phyloP scores from a whole-genome alignment of 495 filamentous ascomycete species.

The Gamarada debralockiae region DNA sequence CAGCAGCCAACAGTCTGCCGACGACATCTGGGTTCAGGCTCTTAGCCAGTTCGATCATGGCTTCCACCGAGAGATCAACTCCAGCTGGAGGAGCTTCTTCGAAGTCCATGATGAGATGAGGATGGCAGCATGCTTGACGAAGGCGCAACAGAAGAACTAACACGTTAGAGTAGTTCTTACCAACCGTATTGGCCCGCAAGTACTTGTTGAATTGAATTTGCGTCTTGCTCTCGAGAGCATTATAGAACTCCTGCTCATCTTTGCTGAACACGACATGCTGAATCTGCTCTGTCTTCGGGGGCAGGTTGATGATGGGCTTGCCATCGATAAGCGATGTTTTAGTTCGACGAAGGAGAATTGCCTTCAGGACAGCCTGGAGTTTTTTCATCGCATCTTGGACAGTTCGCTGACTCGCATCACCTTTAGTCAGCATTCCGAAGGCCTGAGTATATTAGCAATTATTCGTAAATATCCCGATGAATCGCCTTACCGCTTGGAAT shows the following conservation, averaged over 20 bases:
- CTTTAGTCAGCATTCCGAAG: constrained; percentile 32
- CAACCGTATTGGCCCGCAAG: constrained; percentile 64
- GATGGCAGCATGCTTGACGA: constrained; percentile 90
- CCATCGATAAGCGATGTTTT: constrained; percentile 85
- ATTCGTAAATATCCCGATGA: background rate
- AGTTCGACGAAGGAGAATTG: constrained; percentile 79
- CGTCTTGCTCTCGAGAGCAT: constrained; percentile 61
- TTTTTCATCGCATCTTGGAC: constrained; percentile 58
- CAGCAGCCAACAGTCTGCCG: constrained; percentile 56
- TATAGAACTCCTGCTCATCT: constrained; percentile 71
- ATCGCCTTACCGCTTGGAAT: constrained; percentile 44
- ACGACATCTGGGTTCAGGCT: constrained; percentile 59
- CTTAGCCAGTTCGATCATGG: constrained; percentile 63
- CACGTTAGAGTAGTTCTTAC: constrained; percentile 78
- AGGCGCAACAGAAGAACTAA: constrained; percentile 83
- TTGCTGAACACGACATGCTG: constrained; percentile 68
- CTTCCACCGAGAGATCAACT: constrained; percentile 39
- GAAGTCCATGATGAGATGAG: constrained; percentile 80
- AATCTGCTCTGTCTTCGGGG: constrained; percentile 61
- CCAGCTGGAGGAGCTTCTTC: constrained; percentile 48
- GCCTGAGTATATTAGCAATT: constrained; percentile 18
- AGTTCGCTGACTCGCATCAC: constrained; percentile 25
- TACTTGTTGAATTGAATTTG: constrained; percentile 75
- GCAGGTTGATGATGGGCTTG: constrained; percentile 73
- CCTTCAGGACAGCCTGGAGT: constrained; percentile 77